phyloP scores from a whole-genome alignment of 768 basidiomycete genomes.

The Rhodosporidiobolus odoratus region DNA sequence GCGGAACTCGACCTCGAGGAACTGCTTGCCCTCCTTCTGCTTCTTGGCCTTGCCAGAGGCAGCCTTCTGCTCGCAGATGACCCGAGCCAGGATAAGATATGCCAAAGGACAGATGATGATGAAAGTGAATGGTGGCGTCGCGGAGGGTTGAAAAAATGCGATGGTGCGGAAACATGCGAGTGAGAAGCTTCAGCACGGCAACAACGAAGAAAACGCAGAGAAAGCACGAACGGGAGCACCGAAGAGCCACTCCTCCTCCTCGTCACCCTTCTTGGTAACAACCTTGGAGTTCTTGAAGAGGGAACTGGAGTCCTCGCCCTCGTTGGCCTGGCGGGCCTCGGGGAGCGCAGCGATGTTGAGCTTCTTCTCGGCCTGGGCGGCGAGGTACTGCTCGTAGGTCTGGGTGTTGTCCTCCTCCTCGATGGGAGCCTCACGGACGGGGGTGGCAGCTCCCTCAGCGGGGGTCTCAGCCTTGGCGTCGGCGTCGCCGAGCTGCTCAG shows the following conservation, averaged over 20 bases:
- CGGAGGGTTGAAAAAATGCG: background rate
- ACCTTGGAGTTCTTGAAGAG: conserved; percentile 41
- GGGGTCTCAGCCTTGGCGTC: conserved; percentile 43
- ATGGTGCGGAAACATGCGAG: conserved; percentile 5
- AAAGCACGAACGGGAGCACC: conserved; percentile 76
- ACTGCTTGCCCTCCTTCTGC: conserved; percentile 79
- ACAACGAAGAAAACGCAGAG: background rate
- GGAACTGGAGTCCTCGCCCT: conserved; percentile 58
- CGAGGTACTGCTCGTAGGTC: conserved; percentile 86
- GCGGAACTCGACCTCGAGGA: conserved; percentile 86
- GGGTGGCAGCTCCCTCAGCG: conserved; percentile 40
- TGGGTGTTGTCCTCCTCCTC: conserved; percentile 92
- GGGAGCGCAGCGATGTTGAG: conserved; percentile 58
- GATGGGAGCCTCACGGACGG: conserved; percentile 40
- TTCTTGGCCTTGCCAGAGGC: conserved; percentile 61
- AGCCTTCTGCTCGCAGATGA: conserved; percentile 55
- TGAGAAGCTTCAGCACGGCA: background rate
- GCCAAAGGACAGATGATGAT: background rate
- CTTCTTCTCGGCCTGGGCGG: conserved; percentile 62
- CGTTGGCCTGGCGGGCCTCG: conserved; percentile 73
- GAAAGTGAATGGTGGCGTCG: background rate
- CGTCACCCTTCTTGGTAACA: conserved; percentile 66
- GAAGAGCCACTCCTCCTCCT: conserved; percentile 67
- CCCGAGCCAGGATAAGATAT: too few species aligned
- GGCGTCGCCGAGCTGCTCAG: conserved; percentile 63